Percentiles rank a stretch among this genome's conserved stretches.
These are phyloP conservation scores for Phenoliferia sp. DNA, from an alignment of 1,284 basidiomycete genomes.

Conservation along the genomic window DNA sequence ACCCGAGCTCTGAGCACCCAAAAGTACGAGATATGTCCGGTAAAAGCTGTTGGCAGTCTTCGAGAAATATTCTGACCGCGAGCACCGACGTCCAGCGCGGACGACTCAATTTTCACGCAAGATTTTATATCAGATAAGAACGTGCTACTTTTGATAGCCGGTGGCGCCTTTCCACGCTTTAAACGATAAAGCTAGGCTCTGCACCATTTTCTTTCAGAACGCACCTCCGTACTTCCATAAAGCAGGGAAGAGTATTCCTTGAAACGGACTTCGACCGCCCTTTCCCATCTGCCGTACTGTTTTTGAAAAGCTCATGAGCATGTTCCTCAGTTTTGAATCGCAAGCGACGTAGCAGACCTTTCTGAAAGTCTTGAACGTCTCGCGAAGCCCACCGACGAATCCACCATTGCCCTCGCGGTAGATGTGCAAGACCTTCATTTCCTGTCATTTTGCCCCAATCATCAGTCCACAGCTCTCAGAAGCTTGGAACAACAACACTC, in stretches of 20 bases:
- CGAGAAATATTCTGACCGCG: no score
- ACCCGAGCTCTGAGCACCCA: no score
- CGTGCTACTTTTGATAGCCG: no score
- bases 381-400: background rate
- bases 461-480: background rate
- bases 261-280: background rate
- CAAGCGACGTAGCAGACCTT: background rate
- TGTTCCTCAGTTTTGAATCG: no score
- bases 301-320: background rate
- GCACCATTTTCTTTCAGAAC: no score
- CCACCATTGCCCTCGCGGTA: background rate
- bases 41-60: no score
- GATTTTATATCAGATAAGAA: no score
- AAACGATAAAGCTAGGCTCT: no score
- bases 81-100: no score
- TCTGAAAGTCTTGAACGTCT: background rate
- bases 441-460: background rate
- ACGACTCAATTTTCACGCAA: no score
- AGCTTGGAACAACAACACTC: background rate
- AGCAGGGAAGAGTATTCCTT: background rate
- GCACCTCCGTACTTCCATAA: background rate
- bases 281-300: background rate
- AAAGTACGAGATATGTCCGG: no score
- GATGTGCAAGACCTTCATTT: background rate
- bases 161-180: no score